A percentile compares a stretch with the other conserved stretches of the same genome.
Evolutionary conservation across 257 asterid genomes (phyloP).

Genomic region (Leonotis leonurus): DNA sequence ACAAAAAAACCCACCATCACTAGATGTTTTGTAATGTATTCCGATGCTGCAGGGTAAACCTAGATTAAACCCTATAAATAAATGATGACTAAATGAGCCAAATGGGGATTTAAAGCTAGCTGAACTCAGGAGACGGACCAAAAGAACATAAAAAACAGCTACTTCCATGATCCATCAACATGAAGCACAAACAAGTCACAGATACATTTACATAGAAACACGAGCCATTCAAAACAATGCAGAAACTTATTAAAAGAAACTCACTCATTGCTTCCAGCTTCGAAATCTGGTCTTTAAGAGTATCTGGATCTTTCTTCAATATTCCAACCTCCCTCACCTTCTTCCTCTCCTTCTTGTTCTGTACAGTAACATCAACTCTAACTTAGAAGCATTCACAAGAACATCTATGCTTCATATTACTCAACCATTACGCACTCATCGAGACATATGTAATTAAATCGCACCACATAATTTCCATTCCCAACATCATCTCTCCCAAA

Average conservation of each 20-base stretch:
- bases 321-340: constrained; percentile 95
- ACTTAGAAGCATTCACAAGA: background rate
- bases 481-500: background rate
- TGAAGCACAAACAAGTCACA: background rate
- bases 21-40: background rate
- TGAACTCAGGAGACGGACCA: too few species aligned
- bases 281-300: constrained; percentile 67
- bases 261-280: constrained; percentile 86
- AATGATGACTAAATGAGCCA: background rate
- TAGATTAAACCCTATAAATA: background rate
- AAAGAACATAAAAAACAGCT: background rate
- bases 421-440: background rate
- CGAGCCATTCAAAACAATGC: background rate
- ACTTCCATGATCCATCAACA: background rate
- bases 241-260: constrained; percentile 11
- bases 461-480: background rate
- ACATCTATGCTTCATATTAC: constrained; percentile 1
- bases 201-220: background rate
- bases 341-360: constrained; percentile 94
- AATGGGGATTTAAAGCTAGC: background rate
- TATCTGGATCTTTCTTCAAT: constrained; percentile 87
- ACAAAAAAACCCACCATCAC: background rate
- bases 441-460: background rate
- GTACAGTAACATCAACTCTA: constrained; percentile 12
- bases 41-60: background rate